Evolutionary conservation across 83 land plant genomes (phyloP).

Genomic region (Picea engelmannii): DNA sequence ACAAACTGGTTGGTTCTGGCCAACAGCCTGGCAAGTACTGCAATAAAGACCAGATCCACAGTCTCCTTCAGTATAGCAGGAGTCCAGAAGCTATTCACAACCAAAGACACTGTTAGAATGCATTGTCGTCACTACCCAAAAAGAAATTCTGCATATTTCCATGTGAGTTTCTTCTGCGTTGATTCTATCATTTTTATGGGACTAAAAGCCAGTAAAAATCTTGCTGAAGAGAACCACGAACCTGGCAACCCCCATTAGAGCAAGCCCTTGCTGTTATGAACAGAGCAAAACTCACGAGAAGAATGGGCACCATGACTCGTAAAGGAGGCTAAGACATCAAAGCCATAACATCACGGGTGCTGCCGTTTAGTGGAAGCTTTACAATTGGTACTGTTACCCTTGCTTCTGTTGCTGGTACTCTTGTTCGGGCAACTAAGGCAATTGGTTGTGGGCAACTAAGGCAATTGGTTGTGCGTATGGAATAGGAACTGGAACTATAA

Average conservation of each 20-base stretch:
- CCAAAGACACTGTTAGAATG: not conserved
- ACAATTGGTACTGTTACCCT: too few species aligned
- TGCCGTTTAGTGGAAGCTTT: too few species aligned
- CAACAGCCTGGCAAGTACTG: slow-evolving; percentile 13
- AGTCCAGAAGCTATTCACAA: slow-evolving; percentile 2
- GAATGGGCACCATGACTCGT: not conserved
- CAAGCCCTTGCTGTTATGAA: not conserved
- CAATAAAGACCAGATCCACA: slow-evolving; percentile 22
- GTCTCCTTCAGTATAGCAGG: slow-evolving; percentile 9
- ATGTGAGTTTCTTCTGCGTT: not conserved
- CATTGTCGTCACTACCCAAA: not conserved
- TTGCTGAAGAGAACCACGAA: not conserved
- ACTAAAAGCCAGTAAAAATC: not conserved
- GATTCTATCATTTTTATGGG: not conserved
- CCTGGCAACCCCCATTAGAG: not conserved
- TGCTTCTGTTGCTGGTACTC: too few species aligned
- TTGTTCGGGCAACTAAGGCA: too few species aligned
- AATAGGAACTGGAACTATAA: too few species aligned
- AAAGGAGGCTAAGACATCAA: too few species aligned
- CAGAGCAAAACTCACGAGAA: not conserved
- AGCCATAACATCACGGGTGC: too few species aligned
- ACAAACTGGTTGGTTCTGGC: slow-evolving; percentile 10
- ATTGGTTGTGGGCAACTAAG: too few species aligned
- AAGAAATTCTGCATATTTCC: not conserved
- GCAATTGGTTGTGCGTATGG: too few species aligned